A percentile compares a stretch with the other conserved stretches of the same genome.
phyloP scores from a whole-genome alignment of 2,329 filamentous ascomycete species.

The Sclerotinia glacialis region DNA sequence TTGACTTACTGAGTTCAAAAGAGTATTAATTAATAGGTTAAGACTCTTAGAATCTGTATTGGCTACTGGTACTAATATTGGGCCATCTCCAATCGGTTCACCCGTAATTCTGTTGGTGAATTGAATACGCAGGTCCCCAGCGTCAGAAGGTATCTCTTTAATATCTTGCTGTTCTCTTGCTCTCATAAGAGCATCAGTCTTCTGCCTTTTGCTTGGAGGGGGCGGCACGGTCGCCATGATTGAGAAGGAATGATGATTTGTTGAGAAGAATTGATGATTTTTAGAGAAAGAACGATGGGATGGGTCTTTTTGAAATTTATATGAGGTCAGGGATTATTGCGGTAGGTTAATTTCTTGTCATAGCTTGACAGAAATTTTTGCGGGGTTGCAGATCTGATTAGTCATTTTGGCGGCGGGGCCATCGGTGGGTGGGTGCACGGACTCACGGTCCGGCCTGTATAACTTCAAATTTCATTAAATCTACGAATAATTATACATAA shows the following conservation, averaged over 20 bases:
- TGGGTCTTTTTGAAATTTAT: background rate
- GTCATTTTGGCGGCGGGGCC: background rate
- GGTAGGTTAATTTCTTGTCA: background rate
- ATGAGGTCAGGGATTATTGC: slow-evolving; percentile 1
- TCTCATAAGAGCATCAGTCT: slow-evolving; percentile 68
- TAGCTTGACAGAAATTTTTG: background rate
- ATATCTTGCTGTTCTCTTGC: slow-evolving; percentile 75
- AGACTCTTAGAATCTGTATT: slow-evolving; percentile 57
- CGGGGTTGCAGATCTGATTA: background rate
- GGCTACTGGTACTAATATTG: slow-evolving; percentile 70
- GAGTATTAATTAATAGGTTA: too few species aligned
- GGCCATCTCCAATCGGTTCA: slow-evolving; percentile 61
- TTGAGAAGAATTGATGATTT: too few species aligned
- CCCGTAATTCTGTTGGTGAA: slow-evolving; percentile 82
- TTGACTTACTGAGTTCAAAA: too few species aligned
- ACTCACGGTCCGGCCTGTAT: too few species aligned
- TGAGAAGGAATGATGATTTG: background rate
- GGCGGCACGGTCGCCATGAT: slow-evolving; percentile 77
- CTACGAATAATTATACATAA: too few species aligned
- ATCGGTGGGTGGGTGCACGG: too few species aligned
- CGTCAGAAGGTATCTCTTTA: slow-evolving; percentile 61
- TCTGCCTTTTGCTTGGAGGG: slow-evolving; percentile 86
- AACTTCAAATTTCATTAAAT: too few species aligned
- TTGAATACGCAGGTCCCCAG: slow-evolving; percentile 78
- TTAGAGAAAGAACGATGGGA: too few species aligned